A percentile compares a stretch with the other conserved stretches of the same genome.
Conservation (phyloP, 495 filamentous ascomycete genomes). For the Astrothelium subdiscretum region DNA sequence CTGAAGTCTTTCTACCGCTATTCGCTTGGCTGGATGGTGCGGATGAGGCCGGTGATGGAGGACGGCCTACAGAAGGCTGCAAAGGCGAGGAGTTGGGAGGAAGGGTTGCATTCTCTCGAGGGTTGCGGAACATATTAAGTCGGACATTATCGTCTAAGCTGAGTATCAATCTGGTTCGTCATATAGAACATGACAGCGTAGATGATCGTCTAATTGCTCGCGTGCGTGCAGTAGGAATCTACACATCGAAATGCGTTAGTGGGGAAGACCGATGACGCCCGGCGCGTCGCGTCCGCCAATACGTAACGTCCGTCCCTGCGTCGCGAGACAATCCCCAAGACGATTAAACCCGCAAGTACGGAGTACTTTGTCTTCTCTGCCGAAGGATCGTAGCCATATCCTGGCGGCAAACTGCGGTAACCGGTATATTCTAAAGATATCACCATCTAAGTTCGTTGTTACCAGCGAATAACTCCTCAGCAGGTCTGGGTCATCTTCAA, state of each 20-base stretch:
- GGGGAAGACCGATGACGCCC: background rate
- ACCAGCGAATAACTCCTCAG: constrained; percentile 26
- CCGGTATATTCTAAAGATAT: constrained; percentile 9
- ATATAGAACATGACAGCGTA: background rate
- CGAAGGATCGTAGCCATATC: constrained; percentile 9
- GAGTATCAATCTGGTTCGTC: background rate
- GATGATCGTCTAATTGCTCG: background rate
- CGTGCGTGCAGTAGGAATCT: background rate
- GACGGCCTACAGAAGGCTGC: constrained; percentile 31
- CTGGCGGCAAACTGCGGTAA: constrained; percentile 14
- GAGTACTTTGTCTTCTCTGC: constrained; percentile 5
- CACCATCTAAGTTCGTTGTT: background rate
- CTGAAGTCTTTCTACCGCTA: background rate
- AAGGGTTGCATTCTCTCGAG: constrained; percentile 25
- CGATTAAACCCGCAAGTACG: background rate
- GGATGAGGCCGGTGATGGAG: constrained; percentile 31
- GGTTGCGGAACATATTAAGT: constrained; percentile 33
- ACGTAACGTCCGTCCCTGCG: background rate
- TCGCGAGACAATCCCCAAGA: background rate
- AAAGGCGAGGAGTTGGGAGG: constrained; percentile 6
- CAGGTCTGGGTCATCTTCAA: constrained; percentile 15
- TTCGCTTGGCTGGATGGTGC: background rate
- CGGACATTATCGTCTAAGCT: background rate
- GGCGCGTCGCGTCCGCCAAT: background rate
- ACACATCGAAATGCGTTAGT: background rate